Percentiles rank a stretch among this genome's conserved stretches.
Evolutionary conservation across 2,329 filamentous ascomycete species (phyloP).

Genomic region (Penicillium sp.): DNA sequence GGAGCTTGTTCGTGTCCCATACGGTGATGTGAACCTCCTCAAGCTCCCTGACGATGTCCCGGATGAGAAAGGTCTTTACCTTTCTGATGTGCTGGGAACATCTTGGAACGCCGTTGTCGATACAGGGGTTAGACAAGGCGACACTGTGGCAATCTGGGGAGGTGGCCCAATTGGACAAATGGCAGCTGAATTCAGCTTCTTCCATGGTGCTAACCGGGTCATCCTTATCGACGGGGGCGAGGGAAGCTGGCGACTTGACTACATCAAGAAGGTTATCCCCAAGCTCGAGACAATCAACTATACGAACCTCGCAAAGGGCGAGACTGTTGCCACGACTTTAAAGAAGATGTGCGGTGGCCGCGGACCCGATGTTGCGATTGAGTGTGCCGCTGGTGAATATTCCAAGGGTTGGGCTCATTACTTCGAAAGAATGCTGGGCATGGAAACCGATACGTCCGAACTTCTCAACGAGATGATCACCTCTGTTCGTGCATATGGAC

Average conservation of each 20-base stretch:
- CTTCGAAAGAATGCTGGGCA: conserved; percentile 56
- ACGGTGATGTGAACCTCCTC: not conserved
- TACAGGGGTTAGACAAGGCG: conserved; percentile 68
- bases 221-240: conserved; percentile 72
- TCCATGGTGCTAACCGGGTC: conserved; percentile 68
- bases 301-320: conserved; percentile 55
- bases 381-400: conserved; percentile 62
- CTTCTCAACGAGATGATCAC: conserved; percentile 53
- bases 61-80: conserved; percentile 75
- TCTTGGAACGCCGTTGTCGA: conserved; percentile 79
- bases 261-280: conserved; percentile 59
- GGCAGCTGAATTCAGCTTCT: conserved; percentile 60
- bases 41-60: conserved; percentile 68
- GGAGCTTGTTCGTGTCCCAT: not conserved
- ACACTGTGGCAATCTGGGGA: conserved; percentile 77
- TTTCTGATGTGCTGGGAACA: conserved; percentile 75
- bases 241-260: conserved; percentile 60
- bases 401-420: conserved; percentile 58
- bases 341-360: conserved; percentile 55
- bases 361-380: conserved; percentile 64
- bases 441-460: conserved; percentile 76
- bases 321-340: conserved; percentile 64
- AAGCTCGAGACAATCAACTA: conserved; percentile 67
- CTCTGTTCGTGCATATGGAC: conserved; percentile 52
- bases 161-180: conserved; percentile 82